Base-by-base conservation (phyloP, 768 basidiomycete species). In the Psilocybe azurescens region DNA sequence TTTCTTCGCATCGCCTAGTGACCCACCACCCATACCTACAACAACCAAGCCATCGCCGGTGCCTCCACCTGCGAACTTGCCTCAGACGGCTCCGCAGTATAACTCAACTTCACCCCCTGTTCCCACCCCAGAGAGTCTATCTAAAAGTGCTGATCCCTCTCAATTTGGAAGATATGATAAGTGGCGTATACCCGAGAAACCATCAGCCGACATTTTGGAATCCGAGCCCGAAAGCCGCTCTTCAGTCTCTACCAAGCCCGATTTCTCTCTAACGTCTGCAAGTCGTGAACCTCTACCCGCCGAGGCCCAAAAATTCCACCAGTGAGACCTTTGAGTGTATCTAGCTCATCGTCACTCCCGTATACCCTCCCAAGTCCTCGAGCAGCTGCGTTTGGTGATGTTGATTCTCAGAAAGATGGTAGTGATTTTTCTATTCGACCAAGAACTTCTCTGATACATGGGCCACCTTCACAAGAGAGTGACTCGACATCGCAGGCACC, bases 101-200 rank as follows among this genome's bases (percentile, higher is more conserved):
- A 11, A 29, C 49, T 52, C 41, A n/a, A 49, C 20, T 9, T 20
- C 11, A 29, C 16, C 53, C 1, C 20, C 7, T 24, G 20, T 41
- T 55, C 36, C 33, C 52, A 41, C 28, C 5, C 18, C 9, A 24
- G 38, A 9, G 41, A 64, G 20, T n/a, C 41, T 36, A 7, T 44
- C 41, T 44, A 44, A 44, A 14, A 44, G 41, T 44, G 41, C 14
- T 44, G 48, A 44, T 41, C 65, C 55, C 56, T 50, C 65, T n/a
- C 64, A 72, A 51, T 65, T 64, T 58, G 65, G 66, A 32, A 55
- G 54, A 28, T 52, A 67, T 29, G 68, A 69, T 16, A 68, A 70
- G 57, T 68, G 68, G 65, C 62, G 57, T 28, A 64, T 63, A 24
- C 69, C 67, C 9, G 58, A 60, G 18, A 33, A 44, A 39, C 36